Evolutionary conservation across 495 filamentous ascomycete genomes (phyloP).

Genomic region (Penicillium bovifimosum): DNA sequence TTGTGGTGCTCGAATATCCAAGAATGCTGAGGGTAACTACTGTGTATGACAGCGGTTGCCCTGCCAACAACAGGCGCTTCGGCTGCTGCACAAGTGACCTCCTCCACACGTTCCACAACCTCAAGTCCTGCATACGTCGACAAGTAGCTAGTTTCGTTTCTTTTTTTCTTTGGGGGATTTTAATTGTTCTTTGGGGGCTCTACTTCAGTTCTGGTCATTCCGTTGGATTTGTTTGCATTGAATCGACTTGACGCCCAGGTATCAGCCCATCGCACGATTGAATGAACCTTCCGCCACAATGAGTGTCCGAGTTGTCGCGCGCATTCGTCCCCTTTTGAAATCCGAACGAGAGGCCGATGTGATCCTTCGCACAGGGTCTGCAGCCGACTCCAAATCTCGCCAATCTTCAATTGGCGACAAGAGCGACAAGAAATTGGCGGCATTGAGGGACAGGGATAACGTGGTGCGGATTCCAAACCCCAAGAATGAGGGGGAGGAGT

Average conservation of each 20-base stretch:
- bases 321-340: conserved; percentile 81
- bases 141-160: conserved; percentile 19
- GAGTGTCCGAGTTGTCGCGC: conserved; percentile 78
- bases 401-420: conserved; percentile 22
- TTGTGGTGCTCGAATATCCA: background rate
- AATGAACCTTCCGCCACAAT: conserved; percentile 28
- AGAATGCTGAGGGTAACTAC: background rate
- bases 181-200: conserved; percentile 5
- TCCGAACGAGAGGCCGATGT: conserved; percentile 76
- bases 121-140: conserved; percentile 16
- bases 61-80: conserved; percentile 28
- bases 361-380: conserved; percentile 62
- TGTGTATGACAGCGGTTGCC: no score
- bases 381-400: conserved; percentile 19
- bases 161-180: conserved; percentile 13
- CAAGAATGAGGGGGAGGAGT: conserved; percentile 85
- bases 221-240: conserved; percentile 2
- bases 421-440: conserved; percentile 32
- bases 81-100: conserved; percentile 12
- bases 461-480: conserved; percentile 90
- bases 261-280: conserved; percentile 4
- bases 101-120: conserved; percentile 16
- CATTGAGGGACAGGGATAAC: conserved; percentile 52
- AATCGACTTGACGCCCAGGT: background rate
- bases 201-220: background rate